Evolutionary conservation across 345 rosid genomes (phyloP).

Genomic region (Lumnitzera littorea): DNA sequence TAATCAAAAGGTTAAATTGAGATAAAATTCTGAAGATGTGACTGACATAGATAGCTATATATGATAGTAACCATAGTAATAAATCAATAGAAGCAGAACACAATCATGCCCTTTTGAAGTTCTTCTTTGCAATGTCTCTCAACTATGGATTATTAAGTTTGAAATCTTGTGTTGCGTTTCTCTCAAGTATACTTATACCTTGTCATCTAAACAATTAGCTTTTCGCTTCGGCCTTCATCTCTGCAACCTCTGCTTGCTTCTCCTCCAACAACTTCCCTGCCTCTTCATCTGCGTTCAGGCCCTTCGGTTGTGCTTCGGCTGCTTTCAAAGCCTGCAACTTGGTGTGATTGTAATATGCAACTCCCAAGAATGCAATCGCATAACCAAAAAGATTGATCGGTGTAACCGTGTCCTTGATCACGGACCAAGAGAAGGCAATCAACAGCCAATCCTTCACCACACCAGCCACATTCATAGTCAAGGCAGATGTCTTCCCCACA

Average conservation of each 20-base stretch:
- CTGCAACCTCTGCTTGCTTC: constrained; percentile 21
- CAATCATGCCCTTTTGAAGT: too few relatives aligned
- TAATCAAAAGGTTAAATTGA: too few relatives aligned
- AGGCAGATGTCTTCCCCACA: constrained; percentile 76
- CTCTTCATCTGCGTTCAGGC: constrained; percentile 45
- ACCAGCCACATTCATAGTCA: constrained; percentile 87
- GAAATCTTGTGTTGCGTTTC: too few relatives aligned
- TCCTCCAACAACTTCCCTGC: constrained; percentile 46
- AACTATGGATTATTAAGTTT: too few relatives aligned
- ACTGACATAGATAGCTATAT: too few relatives aligned
- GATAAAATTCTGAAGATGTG: too few relatives aligned
- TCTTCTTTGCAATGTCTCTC: too few relatives aligned
- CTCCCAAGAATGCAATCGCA: constrained; percentile 61
- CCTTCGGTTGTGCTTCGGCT: constrained; percentile 45
- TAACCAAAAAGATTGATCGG: constrained; percentile 63
- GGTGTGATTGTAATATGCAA: constrained; percentile 61
- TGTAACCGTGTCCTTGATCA: constrained; percentile 68
- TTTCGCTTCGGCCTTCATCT: constrained; percentile 4
- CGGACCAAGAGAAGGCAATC: constrained; percentile 83
- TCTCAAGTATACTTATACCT: too few relatives aligned
- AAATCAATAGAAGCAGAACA: too few relatives aligned
- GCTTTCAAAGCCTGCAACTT: constrained; percentile 54
- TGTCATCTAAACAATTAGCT: too few relatives aligned
- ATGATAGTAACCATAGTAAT: too few relatives aligned
- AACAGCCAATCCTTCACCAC: constrained; percentile 77